phyloP scores from a whole-genome alignment of 306 rosid species.

The Mimosa pudica region DNA sequence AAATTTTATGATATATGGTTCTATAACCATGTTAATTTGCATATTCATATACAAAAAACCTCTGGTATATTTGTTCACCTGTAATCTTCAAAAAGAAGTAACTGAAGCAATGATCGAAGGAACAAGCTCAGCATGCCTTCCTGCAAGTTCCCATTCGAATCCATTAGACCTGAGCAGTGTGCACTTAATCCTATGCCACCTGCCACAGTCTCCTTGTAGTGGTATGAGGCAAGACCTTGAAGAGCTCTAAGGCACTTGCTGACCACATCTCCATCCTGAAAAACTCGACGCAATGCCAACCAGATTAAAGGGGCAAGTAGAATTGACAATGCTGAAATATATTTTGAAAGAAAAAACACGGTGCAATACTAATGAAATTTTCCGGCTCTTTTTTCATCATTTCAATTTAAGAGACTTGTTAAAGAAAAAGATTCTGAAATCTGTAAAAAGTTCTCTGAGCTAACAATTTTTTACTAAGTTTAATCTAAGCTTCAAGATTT shows the following conservation, averaged over 20 bases:
- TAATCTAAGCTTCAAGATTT: conserved; percentile 9
- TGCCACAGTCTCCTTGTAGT: conserved; percentile 60
- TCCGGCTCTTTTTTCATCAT: conserved; percentile 19
- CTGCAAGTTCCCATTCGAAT: conserved; percentile 62
- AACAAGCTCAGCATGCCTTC: conserved; percentile 85
- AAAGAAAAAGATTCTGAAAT: conserved; percentile 32
- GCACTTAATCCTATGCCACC: conserved; percentile 82
- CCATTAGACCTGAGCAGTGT: conserved; percentile 55
- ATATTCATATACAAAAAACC: conserved; percentile 14
- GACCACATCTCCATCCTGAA: conserved; percentile 82
- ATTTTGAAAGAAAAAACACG: conserved; percentile 19
- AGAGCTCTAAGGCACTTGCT: conserved; percentile 82
- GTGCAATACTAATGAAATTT: conserved; percentile 3
- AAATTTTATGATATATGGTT: neutral
- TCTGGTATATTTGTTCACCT: conserved; percentile 47
- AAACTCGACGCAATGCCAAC: conserved; percentile 23
- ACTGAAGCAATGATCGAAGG: conserved; percentile 80
- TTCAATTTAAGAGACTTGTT: neutral
- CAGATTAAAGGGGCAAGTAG: conserved; percentile 27
- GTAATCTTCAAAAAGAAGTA: conserved; percentile 90
- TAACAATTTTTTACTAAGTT: neutral
- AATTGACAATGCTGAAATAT: conserved; percentile 1
- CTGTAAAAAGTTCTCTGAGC: conserved; percentile 3
- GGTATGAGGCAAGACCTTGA: conserved; percentile 90
- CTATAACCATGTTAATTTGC: conserved; percentile 11